Evolutionary conservation across 1,284 basidiomycete species (phyloP).

Genomic region (Limonomyces culmigenus): DNA sequence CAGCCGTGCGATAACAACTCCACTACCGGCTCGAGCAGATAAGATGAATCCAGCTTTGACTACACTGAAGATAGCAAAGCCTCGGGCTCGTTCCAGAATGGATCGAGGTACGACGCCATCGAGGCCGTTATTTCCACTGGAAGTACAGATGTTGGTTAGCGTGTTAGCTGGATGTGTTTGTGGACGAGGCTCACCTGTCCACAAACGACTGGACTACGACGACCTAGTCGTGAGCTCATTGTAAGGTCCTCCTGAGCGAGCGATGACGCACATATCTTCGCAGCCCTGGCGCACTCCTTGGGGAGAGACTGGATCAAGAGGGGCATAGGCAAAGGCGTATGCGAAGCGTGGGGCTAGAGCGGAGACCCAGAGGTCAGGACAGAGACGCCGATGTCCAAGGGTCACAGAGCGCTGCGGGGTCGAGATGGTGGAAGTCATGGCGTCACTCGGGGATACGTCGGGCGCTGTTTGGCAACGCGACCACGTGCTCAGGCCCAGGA

Average conservation of each 20-base stretch:
- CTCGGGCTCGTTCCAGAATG: constrained; percentile 61
- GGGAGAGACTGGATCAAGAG: constrained; percentile 56
- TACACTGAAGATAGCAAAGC: constrained; percentile 73
- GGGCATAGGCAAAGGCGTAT: too few species aligned
- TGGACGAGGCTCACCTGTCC: too few species aligned
- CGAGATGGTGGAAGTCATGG: too few species aligned
- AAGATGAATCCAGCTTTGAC: constrained; percentile 69
- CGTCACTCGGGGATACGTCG: too few species aligned
- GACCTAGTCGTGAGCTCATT: constrained; percentile 2
- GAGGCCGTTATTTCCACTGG: constrained; percentile 51
- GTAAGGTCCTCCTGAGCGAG: constrained; percentile 1
- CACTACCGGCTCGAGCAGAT: constrained; percentile 73
- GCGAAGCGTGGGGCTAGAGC: too few species aligned
- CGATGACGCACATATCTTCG: constrained; percentile 59
- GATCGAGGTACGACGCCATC: constrained; percentile 58
- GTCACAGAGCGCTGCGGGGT: too few species aligned
- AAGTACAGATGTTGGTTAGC: too few species aligned
- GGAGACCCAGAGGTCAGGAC: too few species aligned
- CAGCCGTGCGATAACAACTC: constrained; percentile 80
- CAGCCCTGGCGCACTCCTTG: constrained; percentile 62
- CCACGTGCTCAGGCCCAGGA: too few species aligned
- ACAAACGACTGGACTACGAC: constrained; percentile 54
- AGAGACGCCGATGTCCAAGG: too few species aligned
- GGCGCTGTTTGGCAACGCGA: too few species aligned
- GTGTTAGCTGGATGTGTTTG: too few species aligned